Evolutionary conservation across 345 rosid genomes (phyloP), one percentile per base, ranked within the genome.

Genomic region (Melaleuca alternifolia): DNA sequence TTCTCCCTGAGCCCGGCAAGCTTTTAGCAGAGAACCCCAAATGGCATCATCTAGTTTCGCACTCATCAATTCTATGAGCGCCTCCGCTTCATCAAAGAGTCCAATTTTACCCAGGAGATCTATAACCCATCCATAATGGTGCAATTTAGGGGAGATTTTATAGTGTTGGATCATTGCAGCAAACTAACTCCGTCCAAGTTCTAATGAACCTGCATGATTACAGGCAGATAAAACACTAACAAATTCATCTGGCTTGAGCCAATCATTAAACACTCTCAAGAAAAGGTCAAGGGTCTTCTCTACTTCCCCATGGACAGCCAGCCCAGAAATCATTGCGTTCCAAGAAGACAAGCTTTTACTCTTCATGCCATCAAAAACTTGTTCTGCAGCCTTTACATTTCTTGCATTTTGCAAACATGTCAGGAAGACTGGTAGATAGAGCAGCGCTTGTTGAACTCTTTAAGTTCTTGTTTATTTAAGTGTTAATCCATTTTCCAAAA

Each of bases 21-120:
- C 95, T 86, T 92, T 93, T 77, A 95, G 95, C 77, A 94, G 87
- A 52, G 96, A 95, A 85, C 96, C 92, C 96, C 98, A 96, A 33
- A 94, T 93, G 83, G 95, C 94, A 59, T 89, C 95, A 91, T 94
- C 96, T 0, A 94, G 95, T 26, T 93, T 87, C 89, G 92, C 89
- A 88, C 87, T 87, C 98, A 94, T 93, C 23, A 75, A 87, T 50
- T 86, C 85, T 56, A 94, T 90, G 86, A 93, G 33, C 50, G 91
- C 89, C 88, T 93, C 93, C 6, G 94, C 95, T 89, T 95, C 98
- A 86, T 90, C 93, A 75, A 94, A 93, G 86, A 90, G 85, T 84
- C 97, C 96, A 5, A 90, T 93, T 89, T 89, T 90, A 50, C 96
- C 97, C 44, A 94, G 90, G 88, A 96, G 97, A 90, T 94, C 95